Base-by-base conservation (phyloP, 2,329 filamentous ascomycete genomes). In the Cytospora piceae region DNA sequence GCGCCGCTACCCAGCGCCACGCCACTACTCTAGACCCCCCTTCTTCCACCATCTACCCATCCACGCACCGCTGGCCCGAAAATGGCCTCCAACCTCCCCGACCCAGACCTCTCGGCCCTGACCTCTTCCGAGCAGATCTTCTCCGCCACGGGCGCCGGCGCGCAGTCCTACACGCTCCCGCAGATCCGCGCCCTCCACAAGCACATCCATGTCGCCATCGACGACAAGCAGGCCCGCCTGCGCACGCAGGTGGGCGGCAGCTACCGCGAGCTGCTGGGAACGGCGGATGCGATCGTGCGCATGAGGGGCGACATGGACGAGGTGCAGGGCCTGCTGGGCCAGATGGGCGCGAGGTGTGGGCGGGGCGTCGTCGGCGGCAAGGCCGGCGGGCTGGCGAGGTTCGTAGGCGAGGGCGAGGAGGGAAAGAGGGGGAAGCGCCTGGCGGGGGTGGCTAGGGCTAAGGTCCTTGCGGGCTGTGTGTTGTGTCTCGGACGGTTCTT, bases 241-340 rank as follows among this genome's bases (percentile, higher is more conserved):
- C 86, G 87, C 71, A 87, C 83, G 22, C 85, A 88, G 74, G 87
- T 90, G 68, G 87, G 87, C 70, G 82, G 80, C 66, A 88, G 85
- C 73, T 98, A 98, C 78, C 91, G 94, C 71, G 92, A 95, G 72
- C 87, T 98, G 11, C 87, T 98, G 31, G 92, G 92, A 61, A 97
- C 94, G 0, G 94, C 94, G 63, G 94, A 97, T 78, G 89, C 89
- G n/a, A 98, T 98, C 70, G 90, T 97, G 63, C 85, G 89, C 67
- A 97, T 98, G 92, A 90, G 92, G 70, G 79, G 78, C 49, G 88
- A 94, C 74, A 94, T 95, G 79, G 85, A 89, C 67, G 80, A 82
- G 15, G 90, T 93, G 20, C 93, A 97, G 76, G 80, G 82, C 6
- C 85, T 88, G 46, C 83, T 98, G 60, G 85, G 85, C 20, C 83